These are phyloP conservation scores for Aspergillus saccharolyticus DNA, from an alignment of 495 filamentous ascomycete species.

Conservation along the genomic window DNA sequence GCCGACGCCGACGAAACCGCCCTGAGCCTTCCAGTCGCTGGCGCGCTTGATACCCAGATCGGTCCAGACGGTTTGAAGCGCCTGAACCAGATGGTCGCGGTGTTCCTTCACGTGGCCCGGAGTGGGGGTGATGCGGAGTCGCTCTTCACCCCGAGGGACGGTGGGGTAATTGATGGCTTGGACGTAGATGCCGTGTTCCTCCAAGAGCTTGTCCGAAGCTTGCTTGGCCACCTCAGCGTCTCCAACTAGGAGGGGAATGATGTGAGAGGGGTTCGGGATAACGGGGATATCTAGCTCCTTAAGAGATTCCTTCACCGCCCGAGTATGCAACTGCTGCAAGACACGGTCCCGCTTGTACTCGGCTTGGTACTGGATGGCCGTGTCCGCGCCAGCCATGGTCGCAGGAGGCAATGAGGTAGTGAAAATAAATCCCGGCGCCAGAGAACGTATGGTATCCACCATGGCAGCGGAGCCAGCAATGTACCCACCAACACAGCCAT, in stretches of 20 bases:
- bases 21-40: conserved; percentile 82
- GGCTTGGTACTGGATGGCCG: conserved; percentile 91
- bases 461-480: conserved; percentile 86
- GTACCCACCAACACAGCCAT: conserved; percentile 96
- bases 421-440: conserved; percentile 98
- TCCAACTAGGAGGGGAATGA: conserved; percentile 89
- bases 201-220: conserved; percentile 81
- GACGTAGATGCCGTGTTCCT: conserved; percentile 89
- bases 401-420: conserved; percentile 94
- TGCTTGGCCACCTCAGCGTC: conserved; percentile 89
- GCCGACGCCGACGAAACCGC: conserved; percentile 91
- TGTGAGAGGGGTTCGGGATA: conserved; percentile 95
- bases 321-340: conserved; percentile 92
- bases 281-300: conserved; percentile 83
- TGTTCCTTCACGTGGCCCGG: conserved; percentile 81
- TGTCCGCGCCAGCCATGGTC: conserved; percentile 89
- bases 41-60: conserved; percentile 86
- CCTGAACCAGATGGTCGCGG: conserved; percentile 78
- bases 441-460: conserved; percentile 91
- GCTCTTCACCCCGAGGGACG: conserved; percentile 92
- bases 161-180: conserved; percentile 99
- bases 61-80: conserved; percentile 81
- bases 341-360: conserved; percentile 72
- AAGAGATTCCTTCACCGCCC: conserved; percentile 79
- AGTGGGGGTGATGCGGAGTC: conserved; percentile 90